phyloP scores from a whole-genome alignment of 2,329 filamentous ascomycete species.

The Fusarium veterinarium region DNA sequence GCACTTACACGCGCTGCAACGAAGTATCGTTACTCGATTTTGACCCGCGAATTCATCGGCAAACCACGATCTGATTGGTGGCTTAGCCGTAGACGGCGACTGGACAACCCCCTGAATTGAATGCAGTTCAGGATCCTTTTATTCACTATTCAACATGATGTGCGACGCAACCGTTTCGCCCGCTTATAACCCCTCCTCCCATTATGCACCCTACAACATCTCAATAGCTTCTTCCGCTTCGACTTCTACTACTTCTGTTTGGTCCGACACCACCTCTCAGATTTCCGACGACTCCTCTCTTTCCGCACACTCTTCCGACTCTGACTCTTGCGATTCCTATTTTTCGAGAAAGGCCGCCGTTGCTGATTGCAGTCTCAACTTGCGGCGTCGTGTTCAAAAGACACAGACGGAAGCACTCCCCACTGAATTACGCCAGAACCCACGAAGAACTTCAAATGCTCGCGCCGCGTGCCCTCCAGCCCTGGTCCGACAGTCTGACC shows the following conservation, averaged over 20 bases:
- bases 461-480: constrained; percentile 75
- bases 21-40: constrained; percentile 53
- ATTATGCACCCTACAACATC: constrained; percentile 72
- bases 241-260: constrained; percentile 80
- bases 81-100: constrained; percentile 66
- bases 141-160: constrained; percentile 66
- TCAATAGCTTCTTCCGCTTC: constrained; percentile 81
- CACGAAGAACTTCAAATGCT: constrained; percentile 66
- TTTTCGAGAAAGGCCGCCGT: constrained; percentile 45
- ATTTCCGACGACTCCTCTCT: constrained; percentile 75
- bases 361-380: constrained; percentile 40
- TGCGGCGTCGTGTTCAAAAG: constrained; percentile 41
- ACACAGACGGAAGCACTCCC: constrained; percentile 61
- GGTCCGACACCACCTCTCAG: constrained; percentile 79
- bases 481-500: constrained; percentile 87
- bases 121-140: constrained; percentile 45
- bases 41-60: constrained; percentile 51
- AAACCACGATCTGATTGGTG: constrained; percentile 59
- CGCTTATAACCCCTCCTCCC: constrained; percentile 58
- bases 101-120: constrained; percentile 58
- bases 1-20: constrained; percentile 54
- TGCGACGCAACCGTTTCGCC: constrained; percentile 64
- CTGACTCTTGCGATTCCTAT: constrained; percentile 60
- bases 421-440: constrained; percentile 72
- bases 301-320: constrained; percentile 70